Conservation (phyloP, 306 rosid genomes). For the Cucurbita pepo region DNA sequence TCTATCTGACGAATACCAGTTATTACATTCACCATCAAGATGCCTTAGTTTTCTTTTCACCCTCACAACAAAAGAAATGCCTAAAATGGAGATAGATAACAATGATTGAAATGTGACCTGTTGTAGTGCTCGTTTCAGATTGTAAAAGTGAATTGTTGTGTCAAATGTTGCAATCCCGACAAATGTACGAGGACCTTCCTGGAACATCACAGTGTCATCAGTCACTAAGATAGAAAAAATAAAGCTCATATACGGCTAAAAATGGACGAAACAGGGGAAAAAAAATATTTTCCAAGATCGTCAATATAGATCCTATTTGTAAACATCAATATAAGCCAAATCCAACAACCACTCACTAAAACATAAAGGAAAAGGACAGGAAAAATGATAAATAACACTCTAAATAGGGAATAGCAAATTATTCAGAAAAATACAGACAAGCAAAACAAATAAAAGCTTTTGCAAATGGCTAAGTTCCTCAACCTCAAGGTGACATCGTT, state of each 20-base stretch:
- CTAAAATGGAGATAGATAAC: background rate
- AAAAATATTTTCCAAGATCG: background rate
- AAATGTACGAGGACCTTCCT: constrained; percentile 85
- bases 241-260: background rate
- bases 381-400: background rate
- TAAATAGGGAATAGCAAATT: background rate
- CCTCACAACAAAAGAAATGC: background rate
- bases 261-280: background rate
- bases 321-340: background rate
- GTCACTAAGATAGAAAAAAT: background rate
- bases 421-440: background rate
- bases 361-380: background rate
- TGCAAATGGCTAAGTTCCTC: background rate
- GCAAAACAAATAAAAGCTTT: background rate
- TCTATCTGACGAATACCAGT: background rate
- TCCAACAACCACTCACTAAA: background rate
- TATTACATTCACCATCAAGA: background rate
- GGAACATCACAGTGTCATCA: constrained; percentile 15
- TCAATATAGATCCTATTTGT: background rate
- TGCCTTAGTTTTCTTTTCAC: background rate
- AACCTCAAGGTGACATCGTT: background rate
- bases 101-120: constrained; percentile 36
- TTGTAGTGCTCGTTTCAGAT: constrained; percentile 81
- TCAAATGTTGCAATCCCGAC: constrained; percentile 96
- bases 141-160: constrained; percentile 88